These are phyloP conservation scores for Podospora anserina DNA, from an alignment of 495 filamentous ascomycete species.

Conservation along the genomic window DNA sequence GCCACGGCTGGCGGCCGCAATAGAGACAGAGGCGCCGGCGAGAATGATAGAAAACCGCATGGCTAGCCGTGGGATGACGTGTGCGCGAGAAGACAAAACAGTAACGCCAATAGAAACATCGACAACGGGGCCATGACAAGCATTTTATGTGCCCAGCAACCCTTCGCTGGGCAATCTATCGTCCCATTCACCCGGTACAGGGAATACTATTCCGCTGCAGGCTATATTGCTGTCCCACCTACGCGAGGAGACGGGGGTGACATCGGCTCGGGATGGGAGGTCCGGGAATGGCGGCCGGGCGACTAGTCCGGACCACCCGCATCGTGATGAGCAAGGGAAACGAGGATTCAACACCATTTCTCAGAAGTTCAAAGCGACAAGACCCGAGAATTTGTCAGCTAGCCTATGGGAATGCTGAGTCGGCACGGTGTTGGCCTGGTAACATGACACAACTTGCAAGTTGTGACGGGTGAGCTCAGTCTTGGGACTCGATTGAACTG, in stretches of 20 bases:
- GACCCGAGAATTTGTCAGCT: not conserved
- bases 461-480: not conserved
- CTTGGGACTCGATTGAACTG: not conserved
- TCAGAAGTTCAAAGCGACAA: not conserved
- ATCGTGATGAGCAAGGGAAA: not conserved
- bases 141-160: slow-evolving; percentile 18
- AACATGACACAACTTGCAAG: not conserved
- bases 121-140: not conserved
- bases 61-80: slow-evolving; percentile 4
- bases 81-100: slow-evolving; percentile 1
- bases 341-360: not conserved
- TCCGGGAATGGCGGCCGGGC: not conserved
- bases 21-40: slow-evolving; percentile 26
- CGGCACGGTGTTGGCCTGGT: too few species aligned
- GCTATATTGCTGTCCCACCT: slow-evolving; percentile 22
- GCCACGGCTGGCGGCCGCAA: slow-evolving; percentile 18
- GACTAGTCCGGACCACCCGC: not conserved
- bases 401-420: not conserved
- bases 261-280: not conserved
- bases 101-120: not conserved
- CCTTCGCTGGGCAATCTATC: slow-evolving; percentile 19
- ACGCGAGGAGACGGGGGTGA: not conserved
- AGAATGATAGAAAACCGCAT: slow-evolving; percentile 30
- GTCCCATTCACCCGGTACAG: slow-evolving; percentile 30
- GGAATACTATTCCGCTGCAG: slow-evolving; percentile 16